A percentile compares a stretch with the other conserved stretches of the same genome.
These are phyloP conservation scores for Penicillium macrosclerotiorum DNA, from an alignment of 495 filamentous ascomycete species.

Conservation along the genomic window DNA sequence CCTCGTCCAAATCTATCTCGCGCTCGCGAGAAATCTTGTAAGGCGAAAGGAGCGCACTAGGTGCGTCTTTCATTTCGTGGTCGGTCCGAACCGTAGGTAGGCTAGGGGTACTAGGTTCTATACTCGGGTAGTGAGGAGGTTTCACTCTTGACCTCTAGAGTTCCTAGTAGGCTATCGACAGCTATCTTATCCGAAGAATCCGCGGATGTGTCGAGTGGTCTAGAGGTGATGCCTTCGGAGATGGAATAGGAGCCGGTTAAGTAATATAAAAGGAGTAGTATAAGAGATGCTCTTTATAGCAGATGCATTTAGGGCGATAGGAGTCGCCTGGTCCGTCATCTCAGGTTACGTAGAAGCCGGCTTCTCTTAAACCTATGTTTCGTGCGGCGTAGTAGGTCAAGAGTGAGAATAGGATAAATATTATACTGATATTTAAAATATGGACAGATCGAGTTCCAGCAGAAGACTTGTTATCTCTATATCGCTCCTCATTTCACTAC, in stretches of 20 bases:
- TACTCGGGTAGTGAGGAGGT: constrained; percentile 36
- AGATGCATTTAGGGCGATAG: constrained; percentile 1
- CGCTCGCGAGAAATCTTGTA: constrained; percentile 67
- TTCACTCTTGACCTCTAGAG: constrained; percentile 25
- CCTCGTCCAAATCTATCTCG: constrained; percentile 66
- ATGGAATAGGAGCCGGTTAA: not conserved
- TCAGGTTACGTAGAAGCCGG: too few relatives aligned
- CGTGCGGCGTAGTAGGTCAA: constrained; percentile 7
- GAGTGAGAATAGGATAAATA: too few relatives aligned
- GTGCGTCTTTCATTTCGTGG: constrained; percentile 41
- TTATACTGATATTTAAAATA: too few relatives aligned
- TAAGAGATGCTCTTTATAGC: constrained; percentile 5
- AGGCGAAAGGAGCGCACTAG: constrained; percentile 38
- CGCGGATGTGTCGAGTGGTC: constrained; percentile 4
- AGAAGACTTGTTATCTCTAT: too few relatives aligned
- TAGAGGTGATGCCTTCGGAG: not conserved
- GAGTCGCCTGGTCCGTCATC: not conserved
- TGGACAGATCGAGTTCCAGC: too few relatives aligned
- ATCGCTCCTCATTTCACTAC: too few relatives aligned
- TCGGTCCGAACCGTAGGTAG: constrained; percentile 29
- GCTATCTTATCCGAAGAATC: constrained; percentile 19
- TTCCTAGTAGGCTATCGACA: constrained; percentile 14
- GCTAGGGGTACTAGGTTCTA: constrained; percentile 6
- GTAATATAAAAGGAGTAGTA: too few relatives aligned
- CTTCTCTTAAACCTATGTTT: constrained; percentile 6